Evolutionary conservation across 2,329 filamentous ascomycete genomes (phyloP).

Genomic region (Beauveria caledonica): DNA sequence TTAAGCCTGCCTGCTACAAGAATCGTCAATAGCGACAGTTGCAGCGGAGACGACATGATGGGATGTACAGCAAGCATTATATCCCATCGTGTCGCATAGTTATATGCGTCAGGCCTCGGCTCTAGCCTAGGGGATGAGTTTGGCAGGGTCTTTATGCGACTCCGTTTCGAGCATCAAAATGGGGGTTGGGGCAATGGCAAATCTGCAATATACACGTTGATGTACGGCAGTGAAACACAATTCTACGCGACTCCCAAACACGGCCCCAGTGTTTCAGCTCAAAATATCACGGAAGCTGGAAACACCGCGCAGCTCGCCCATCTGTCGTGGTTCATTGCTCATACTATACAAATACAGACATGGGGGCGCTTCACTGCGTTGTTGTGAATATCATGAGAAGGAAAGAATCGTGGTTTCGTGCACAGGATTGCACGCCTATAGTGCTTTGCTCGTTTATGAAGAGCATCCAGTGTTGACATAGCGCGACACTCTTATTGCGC

Average conservation of each 20-base stretch:
- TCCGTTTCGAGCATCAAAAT: neutral
- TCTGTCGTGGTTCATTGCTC: neutral
- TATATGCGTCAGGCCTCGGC: neutral
- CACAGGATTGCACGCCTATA: neutral
- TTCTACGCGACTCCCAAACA: neutral
- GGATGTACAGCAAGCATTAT: neutral
- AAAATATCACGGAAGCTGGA: neutral
- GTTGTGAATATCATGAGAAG: neutral
- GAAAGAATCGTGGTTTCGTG: neutral
- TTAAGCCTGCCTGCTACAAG: too few relatives aligned
- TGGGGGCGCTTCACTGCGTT: too few relatives aligned
- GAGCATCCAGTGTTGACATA: neutral
- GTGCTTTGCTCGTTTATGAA: neutral
- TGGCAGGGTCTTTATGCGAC: neutral
- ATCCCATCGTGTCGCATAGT: too few relatives aligned
- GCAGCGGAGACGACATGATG: neutral
- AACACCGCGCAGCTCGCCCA: neutral
- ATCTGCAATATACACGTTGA: neutral
- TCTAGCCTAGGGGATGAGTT: neutral
- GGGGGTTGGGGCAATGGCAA: neutral
- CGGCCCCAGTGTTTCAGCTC: neutral
- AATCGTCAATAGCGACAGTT: too few relatives aligned
- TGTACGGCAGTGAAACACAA: neutral
- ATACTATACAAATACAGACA: neutral
- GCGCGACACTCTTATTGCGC: neutral